Evolutionary conservation across 208 protist genomes (phyloP).

Genomic region (Giardia duodenalis): DNA sequence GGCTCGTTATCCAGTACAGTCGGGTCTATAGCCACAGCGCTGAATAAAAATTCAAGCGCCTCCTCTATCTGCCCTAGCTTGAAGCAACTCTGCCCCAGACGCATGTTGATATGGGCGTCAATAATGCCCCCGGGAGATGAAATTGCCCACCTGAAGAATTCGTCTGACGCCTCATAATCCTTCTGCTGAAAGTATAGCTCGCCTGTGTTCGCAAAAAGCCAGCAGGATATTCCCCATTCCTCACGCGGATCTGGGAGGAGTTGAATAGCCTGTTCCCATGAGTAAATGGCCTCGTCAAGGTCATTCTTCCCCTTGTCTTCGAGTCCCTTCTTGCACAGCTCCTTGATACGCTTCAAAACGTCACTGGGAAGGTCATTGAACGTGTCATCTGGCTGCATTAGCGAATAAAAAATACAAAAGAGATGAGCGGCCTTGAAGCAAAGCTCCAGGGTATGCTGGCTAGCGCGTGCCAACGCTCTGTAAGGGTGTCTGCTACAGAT

Average conservation of each 20-base stretch:
- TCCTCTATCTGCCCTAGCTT: background rate
- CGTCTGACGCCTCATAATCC: background rate
- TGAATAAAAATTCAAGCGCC: background rate
- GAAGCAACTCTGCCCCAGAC: background rate
- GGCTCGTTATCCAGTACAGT: background rate
- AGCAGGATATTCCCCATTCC: background rate
- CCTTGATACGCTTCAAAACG: background rate
- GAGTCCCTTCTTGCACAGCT: background rate
- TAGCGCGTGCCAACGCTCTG: background rate
- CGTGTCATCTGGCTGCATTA: background rate
- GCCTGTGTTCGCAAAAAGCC: background rate
- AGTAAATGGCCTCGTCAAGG: background rate
- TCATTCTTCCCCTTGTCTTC: background rate
- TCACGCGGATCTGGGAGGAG: background rate
- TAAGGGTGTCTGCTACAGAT: background rate
- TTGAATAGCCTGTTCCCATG: background rate
- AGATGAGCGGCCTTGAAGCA: background rate
- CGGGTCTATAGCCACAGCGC: background rate
- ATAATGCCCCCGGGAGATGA: background rate
- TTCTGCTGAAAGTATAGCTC: background rate
- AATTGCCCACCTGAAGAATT: background rate
- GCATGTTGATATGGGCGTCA: background rate
- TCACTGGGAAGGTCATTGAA: background rate
- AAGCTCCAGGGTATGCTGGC: background rate
- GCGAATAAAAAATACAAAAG: background rate